A percentile compares a stretch with the other conserved stretches of the same genome.
phyloP scores from a whole-genome alignment of 1,284 basidiomycete species.

The Heterobasidion occidentale region DNA sequence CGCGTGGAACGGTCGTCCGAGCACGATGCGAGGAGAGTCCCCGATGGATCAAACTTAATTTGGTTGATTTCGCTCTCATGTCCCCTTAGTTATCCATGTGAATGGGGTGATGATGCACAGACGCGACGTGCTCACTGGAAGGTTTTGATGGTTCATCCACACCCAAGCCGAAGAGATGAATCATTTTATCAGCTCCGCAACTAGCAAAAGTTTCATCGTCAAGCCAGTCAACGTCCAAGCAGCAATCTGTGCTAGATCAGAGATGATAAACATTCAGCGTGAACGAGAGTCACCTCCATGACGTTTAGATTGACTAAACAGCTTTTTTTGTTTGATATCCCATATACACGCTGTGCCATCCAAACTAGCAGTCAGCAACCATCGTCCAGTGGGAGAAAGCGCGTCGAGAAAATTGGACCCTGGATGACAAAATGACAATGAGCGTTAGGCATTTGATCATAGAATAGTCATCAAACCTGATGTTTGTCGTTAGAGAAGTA shows the following conservation, averaged over 20 bases:
- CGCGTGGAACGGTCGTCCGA: constrained; percentile 74
- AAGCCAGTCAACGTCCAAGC: constrained; percentile 78
- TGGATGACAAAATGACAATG: constrained; percentile 23
- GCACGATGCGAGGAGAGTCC: constrained; percentile 67
- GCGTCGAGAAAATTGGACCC: constrained; percentile 70
- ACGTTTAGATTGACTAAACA: constrained; percentile 53
- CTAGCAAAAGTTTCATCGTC: constrained; percentile 65
- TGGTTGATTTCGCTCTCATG: constrained; percentile 76
- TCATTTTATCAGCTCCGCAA: constrained; percentile 63
- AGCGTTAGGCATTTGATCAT: constrained; percentile 3
- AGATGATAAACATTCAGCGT: constrained; percentile 7
- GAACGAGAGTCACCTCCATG: constrained; percentile 28
- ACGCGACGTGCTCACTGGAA: constrained; percentile 37
- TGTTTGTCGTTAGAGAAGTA: constrained; percentile 58
- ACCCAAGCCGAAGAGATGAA: constrained; percentile 52
- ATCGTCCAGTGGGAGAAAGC: constrained; percentile 66
- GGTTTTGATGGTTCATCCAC: constrained; percentile 40
- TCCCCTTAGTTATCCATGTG: constrained; percentile 36
- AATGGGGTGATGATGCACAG: background rate
- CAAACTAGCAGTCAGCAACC: constrained; percentile 64
- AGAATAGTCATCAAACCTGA: constrained; percentile 37
- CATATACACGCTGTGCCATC: constrained; percentile 72
- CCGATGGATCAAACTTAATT: constrained; percentile 59
- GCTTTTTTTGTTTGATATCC: constrained; percentile 57
- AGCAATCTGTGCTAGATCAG: constrained; percentile 44